These are phyloP conservation scores for Alternaria hordeiaustralica DNA, from an alignment of 2,329 filamentous ascomycete species.

Conservation along the genomic window DNA sequence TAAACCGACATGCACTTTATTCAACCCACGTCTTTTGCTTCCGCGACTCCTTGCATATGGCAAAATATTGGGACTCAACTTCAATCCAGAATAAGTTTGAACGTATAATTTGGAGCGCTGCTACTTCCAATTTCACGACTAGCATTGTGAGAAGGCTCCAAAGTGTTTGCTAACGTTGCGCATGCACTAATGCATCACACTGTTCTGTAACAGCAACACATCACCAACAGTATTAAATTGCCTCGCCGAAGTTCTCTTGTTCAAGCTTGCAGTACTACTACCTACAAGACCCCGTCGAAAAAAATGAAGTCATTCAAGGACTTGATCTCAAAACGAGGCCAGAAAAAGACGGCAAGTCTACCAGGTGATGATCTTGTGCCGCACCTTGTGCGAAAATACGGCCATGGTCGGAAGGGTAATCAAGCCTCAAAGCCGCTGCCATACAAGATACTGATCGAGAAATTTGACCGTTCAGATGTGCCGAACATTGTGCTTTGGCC, in stretches of 20 bases:
- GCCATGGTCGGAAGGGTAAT: neutral
- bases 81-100: neutral
- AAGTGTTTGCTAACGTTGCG: neutral
- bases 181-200: neutral
- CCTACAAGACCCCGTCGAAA: neutral
- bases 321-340: neutral
- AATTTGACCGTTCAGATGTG: neutral
- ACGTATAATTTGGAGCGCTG: neutral
- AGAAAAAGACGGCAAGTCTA: neutral
- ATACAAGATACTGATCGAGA: neutral
- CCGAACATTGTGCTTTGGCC: neutral
- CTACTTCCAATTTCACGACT: neutral
- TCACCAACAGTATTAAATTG: neutral
- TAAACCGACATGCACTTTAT: neutral
- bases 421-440: neutral
- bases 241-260: neutral
- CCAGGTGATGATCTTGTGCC: neutral
- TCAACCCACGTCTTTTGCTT: neutral
- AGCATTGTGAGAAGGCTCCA: neutral
- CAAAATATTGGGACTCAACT: neutral
- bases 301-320: neutral
- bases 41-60: neutral
- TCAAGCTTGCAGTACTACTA: neutral
- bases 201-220: neutral
- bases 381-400: neutral